Base-by-base conservation (phyloP, 352 stramenopile genomes). In the Phytophthora palmivora region DNA sequence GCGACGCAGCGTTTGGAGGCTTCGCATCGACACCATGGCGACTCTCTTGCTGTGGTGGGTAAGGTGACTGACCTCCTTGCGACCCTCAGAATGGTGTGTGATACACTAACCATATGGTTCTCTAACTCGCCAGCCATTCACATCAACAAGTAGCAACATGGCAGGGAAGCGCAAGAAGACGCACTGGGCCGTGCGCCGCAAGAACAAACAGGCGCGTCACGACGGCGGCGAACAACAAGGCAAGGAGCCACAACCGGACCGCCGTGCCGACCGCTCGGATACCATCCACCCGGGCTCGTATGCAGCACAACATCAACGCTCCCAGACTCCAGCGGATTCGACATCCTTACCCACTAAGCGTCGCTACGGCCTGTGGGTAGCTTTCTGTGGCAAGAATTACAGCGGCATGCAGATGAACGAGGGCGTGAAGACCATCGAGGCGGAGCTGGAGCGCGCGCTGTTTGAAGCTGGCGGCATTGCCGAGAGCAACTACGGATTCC, bases 361-460 rank as follows among this genome's bases (percentile, higher is more conserved):
- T 24, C 66, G 66, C 42, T 97, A 95, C 51, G 89, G 79, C 22
- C 65, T 97, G 37, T 91, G 90, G 83, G 67, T 97, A 58, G 85
- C 84, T 21, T 97, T 96, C 67, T 96, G 89, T 48, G 89, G 89
- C 39, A 94, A 92, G 61, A 80, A 92, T 30, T 97, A 97, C 72
- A 93, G 86, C 47, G 89, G 89, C 21, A 94, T 95, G 85, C 89
- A 97, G 65, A 91, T 96, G 86, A 97, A 97, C 45, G 78, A 93
- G 53, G 84, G 85, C 53, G 87, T 96, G 19, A 76, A 87, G 58
- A 97, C 92, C 18, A 92, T 98, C 54, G 92, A 98, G 51, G 84
- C 88, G 15, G 92, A 97, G 70, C 70, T 98, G 26, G 89, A 97
- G 68, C 78, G 80, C 18, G 92, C 91, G 49, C 63, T 97, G 48